Conservation (phyloP, 192 early-diverging fungal species). For the Oehlia diaphana region DNA sequence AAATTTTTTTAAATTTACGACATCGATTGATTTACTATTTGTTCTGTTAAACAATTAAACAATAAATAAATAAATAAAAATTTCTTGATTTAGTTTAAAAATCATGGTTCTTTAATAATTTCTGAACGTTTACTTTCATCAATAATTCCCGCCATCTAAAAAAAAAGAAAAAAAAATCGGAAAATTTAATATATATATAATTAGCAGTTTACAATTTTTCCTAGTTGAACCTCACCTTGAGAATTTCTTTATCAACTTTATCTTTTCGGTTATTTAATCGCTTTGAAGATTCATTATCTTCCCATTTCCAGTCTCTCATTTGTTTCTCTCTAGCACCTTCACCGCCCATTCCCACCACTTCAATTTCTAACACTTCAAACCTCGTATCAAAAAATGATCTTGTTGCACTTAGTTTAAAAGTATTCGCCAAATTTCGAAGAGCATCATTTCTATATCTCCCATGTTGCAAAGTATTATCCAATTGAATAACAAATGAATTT, state of each 20-base stretch:
- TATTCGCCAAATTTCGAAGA: background rate
- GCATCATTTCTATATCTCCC: slow-evolving; percentile 46
- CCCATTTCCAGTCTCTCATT: slow-evolving; percentile 52
- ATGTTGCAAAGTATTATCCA: slow-evolving; percentile 49
- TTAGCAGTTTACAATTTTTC: too few relatives aligned
- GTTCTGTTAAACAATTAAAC: too few relatives aligned
- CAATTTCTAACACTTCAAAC: slow-evolving; percentile 43
- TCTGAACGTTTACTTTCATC: too few relatives aligned
- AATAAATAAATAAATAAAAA: too few relatives aligned
- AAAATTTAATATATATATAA: background rate
- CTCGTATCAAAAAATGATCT: slow-evolving; percentile 29
- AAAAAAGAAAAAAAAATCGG: background rate
- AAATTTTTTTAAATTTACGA: too few relatives aligned
- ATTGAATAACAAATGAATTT: slow-evolving; percentile 39
- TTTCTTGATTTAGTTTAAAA: background rate
- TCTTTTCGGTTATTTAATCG: background rate
- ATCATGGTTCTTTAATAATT: background rate
- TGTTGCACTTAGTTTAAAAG: slow-evolving; percentile 30
- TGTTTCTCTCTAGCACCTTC: slow-evolving; percentile 43
- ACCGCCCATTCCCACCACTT: slow-evolving; percentile 55
- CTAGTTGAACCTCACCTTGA: background rate
- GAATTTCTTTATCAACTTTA: background rate
- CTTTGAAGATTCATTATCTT: slow-evolving; percentile 41
- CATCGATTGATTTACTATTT: too few relatives aligned
- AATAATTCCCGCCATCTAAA: background rate